Conservation (phyloP, 2,329 filamentous ascomycete species). For the Phyllosticta capitalensis region DNA sequence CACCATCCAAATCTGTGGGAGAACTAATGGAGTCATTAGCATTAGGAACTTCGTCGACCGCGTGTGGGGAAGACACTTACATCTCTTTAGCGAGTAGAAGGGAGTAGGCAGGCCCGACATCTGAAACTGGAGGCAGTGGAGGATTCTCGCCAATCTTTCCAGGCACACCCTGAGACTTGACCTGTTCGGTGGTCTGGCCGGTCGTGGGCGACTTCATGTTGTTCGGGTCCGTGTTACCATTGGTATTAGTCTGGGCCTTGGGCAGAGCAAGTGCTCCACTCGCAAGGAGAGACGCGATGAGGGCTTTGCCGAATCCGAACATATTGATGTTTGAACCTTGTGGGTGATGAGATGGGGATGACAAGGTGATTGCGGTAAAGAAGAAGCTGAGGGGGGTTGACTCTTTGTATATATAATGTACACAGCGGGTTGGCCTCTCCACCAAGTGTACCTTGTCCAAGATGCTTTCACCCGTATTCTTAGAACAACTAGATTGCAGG, state of each 20-base stretch:
- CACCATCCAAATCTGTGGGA: background rate
- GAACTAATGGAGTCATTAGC: background rate
- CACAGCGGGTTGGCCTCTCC: background rate
- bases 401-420: background rate
- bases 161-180: too few relatives aligned
- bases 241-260: background rate
- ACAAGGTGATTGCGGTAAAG: background rate
- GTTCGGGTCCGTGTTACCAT: background rate
- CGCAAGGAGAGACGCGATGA: background rate
- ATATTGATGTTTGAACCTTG: background rate
- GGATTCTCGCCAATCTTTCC: background rate
- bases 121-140: background rate
- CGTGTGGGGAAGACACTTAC: background rate
- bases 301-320: background rate
- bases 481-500: background rate
- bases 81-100: background rate
- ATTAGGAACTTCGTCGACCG: background rate
- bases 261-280: background rate
- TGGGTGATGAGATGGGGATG: background rate
- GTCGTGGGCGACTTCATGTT: background rate
- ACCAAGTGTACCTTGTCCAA: background rate
- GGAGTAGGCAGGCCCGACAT: background rate
- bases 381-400: background rate
- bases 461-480: background rate
- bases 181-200: background rate